A percentile compares a stretch with the other conserved stretches of the same genome.
These are phyloP conservation scores for Candida sakaeoensis DNA, from an alignment of 805 yeast species.

Conservation along the genomic window DNA sequence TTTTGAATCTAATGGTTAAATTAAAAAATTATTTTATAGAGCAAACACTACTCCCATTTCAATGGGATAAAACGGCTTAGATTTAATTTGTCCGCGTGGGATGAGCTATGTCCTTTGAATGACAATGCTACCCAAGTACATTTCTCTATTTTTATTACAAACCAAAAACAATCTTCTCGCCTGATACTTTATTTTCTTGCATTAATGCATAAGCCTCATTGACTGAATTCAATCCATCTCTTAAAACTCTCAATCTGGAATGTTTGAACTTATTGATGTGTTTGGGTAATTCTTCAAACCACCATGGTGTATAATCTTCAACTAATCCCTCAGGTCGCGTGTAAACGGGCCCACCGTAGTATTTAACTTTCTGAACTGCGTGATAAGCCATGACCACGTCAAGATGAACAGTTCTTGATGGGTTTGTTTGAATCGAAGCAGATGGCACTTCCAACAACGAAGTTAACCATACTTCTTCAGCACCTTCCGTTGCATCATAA, in stretches of 20 bases:
- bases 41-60: neutral
- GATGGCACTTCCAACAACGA: slow-evolving; percentile 17
- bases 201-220: slow-evolving; percentile 37
- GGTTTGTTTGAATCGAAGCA: slow-evolving; percentile 9
- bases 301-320: slow-evolving; percentile 17
- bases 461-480: slow-evolving; percentile 17
- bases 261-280: slow-evolving; percentile 15
- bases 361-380: slow-evolving; percentile 12
- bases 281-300: slow-evolving; percentile 20
- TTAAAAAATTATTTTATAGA: no score
- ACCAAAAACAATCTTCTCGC: slow-evolving; percentile 41
- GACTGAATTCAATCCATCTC: slow-evolving; percentile 23
- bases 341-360: slow-evolving; percentile 8
- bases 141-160: neutral
- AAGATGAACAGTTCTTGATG: slow-evolving; percentile 12
- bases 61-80: neutral
- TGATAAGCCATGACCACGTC: slow-evolving; percentile 16
- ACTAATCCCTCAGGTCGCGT: slow-evolving; percentile 12
- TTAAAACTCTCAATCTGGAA: slow-evolving; percentile 21
- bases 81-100: neutral
- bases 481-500: slow-evolving; percentile 26
- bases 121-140: no score
- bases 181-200: slow-evolving; percentile 37
- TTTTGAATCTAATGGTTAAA: no score
- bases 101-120: no score